Conservation (phyloP, 495 filamentous ascomycete genomes). For the Neurospora sublineolata region DNA sequence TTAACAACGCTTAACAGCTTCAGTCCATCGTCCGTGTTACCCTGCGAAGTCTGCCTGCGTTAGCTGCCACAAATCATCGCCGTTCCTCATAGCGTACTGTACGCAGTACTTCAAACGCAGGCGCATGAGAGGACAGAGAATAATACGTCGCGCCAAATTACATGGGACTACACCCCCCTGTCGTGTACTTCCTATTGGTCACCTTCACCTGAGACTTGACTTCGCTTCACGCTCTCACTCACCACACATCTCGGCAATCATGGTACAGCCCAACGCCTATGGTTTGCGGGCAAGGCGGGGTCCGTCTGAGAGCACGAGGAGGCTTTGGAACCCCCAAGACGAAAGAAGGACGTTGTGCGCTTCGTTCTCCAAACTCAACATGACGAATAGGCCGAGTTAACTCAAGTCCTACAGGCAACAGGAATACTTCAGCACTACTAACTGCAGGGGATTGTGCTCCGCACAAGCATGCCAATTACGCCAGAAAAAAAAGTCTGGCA, state of each 20-base stretch:
- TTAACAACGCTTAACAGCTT: neutral
- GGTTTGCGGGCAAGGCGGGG: slow-evolving; percentile 17
- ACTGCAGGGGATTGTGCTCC: neutral
- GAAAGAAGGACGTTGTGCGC: neutral
- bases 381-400: neutral
- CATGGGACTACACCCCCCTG: slow-evolving; percentile 27
- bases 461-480: neutral
- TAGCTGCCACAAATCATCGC: slow-evolving; percentile 1
- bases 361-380: slow-evolving; percentile 2
- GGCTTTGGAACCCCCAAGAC: slow-evolving; percentile 3
- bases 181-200: slow-evolving; percentile 25
- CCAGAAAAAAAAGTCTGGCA: neutral
- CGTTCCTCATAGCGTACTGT: slow-evolving; percentile 1
- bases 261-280: slow-evolving; percentile 14
- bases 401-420: neutral
- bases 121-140: neutral
- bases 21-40: neutral
- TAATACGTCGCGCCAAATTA: slow-evolving; percentile 18
- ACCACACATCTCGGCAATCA: slow-evolving; percentile 24
- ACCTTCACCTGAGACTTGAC: slow-evolving; percentile 17
- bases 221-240: slow-evolving; percentile 19
- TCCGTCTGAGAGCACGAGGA: slow-evolving; percentile 15
- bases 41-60: neutral
- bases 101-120: neutral
- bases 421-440: neutral